Base-by-base conservation (phyloP, 805 yeast genomes). In the Millerozyma miso region DNA sequence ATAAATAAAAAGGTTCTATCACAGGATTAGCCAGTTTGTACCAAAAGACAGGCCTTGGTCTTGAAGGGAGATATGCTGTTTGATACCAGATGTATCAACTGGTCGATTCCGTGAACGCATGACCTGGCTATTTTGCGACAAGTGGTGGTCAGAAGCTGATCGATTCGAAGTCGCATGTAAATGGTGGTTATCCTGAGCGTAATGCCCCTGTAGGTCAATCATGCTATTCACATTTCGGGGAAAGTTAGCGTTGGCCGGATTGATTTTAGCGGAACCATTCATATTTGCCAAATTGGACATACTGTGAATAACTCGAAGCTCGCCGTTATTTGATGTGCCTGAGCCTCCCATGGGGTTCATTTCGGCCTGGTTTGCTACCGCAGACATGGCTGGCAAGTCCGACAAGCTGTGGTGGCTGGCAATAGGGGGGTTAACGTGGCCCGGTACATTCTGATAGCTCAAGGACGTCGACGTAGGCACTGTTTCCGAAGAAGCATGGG, bases 221-320 rank as follows among this genome's bases (percentile, higher is more conserved):
- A 67, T 64, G 43, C 70, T 65, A 46, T 54, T 59, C 19, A 58
- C 63, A 3, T 62, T 45, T 8, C 68, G 50, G 23, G 62, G 48
- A 18, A 44, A 44, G 18, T 23, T 33, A 37, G 32, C 40, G 37
- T 31, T 42, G 3, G 43, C 36, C 10, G 47, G 50, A 14, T 41
- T 47, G n/a, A 14, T 29, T 14, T 35, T 35, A 12, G 19, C 20
- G 15, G 34, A 18, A 31, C 20, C 26, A 40, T 46, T 46, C 47
- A 50, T 43, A 4, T 37, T 56, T 19, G 62, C 48, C 18, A 60
- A 36, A 37, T 59, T 59, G 1, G 63, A 46, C 65, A 60, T 60
- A 41, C 65, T 59, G 41, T 60, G 48, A 26, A 60, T 57, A 18
- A 55, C 42, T 13, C 67, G 43, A 19, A 59, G 43, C 35, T 58